phyloP scores from a whole-genome alignment of 768 basidiomycete species.

The Omphalotus guepiniiformis region DNA sequence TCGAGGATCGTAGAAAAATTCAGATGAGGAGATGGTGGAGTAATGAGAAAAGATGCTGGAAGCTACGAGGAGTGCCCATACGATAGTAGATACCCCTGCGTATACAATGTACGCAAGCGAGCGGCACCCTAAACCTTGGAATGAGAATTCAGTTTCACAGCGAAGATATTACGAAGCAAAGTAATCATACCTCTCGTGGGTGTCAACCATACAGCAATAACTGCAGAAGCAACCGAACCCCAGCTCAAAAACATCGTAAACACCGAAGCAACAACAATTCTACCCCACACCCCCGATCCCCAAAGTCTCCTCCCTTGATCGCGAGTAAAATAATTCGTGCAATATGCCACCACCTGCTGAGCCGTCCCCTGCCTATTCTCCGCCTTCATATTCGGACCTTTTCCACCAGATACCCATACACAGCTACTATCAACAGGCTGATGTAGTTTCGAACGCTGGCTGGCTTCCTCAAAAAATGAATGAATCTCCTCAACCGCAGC shows the following conservation, averaged over 20 bases:
- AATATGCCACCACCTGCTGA: slow-evolving; percentile 19
- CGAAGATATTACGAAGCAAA: too few species aligned
- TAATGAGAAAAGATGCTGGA: slow-evolving; percentile 23
- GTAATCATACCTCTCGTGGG: too few species aligned
- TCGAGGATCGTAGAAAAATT: neutral
- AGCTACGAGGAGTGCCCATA: slow-evolving; percentile 20
- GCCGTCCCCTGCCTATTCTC: slow-evolving; percentile 16
- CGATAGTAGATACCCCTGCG: slow-evolving; percentile 18
- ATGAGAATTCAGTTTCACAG: too few species aligned
- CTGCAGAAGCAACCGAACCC: slow-evolving; percentile 25
- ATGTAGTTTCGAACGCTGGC: slow-evolving; percentile 7
- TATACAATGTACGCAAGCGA: slow-evolving; percentile 27
- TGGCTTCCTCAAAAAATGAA: slow-evolving; percentile 8
- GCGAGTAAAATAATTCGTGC: slow-evolving; percentile 6
- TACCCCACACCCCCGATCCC: slow-evolving; percentile 19
- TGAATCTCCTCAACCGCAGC: slow-evolving; percentile 15
- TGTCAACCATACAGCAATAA: slow-evolving; percentile 24
- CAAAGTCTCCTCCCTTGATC: slow-evolving; percentile 12
- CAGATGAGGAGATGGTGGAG: slow-evolving; percentile 8
- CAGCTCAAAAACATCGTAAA: slow-evolving; percentile 27
- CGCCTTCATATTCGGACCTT: neutral
- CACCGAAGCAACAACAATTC: slow-evolving; percentile 26
- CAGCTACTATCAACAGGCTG: slow-evolving; percentile 9
- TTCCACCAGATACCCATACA: slow-evolving; percentile 4
- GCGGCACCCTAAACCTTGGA: slow-evolving; percentile 32